phyloP scores from a whole-genome alignment of 768 basidiomycete species.

The Suillus cothurnatus region DNA sequence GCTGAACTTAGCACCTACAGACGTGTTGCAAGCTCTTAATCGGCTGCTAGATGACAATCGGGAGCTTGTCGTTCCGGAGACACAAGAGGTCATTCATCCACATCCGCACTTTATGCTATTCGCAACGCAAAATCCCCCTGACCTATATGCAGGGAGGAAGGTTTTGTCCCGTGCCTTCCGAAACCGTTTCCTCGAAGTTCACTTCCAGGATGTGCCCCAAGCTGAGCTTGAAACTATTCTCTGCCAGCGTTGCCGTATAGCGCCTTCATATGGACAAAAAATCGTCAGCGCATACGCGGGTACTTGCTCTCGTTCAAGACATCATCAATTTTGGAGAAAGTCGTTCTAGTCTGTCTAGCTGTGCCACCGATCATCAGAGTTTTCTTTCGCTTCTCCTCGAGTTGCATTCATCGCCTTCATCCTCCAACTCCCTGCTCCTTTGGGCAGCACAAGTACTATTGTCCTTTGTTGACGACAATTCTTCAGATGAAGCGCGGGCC shows the following conservation, averaged over 20 bases:
- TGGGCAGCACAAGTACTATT: slow-evolving; percentile 31
- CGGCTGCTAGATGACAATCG: slow-evolving; percentile 96
- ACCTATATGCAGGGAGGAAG: slow-evolving; percentile 93
- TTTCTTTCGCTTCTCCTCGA: slow-evolving; percentile 17
- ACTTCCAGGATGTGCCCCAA: slow-evolving; percentile 96
- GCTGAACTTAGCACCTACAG: slow-evolving; percentile 95
- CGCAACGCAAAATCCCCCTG: slow-evolving; percentile 97
- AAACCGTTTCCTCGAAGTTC: slow-evolving; percentile 96
- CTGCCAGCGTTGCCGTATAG: slow-evolving; percentile 89
- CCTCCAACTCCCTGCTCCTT: slow-evolving; percentile 25
- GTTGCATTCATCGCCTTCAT: slow-evolving; percentile 19
- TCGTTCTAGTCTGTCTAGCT: slow-evolving; percentile 36
- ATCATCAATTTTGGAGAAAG: slow-evolving; percentile 41
- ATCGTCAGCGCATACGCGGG: slow-evolving; percentile 72
- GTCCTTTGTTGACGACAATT: slow-evolving; percentile 12
- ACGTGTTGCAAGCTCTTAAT: slow-evolving; percentile 96
- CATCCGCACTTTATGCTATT: slow-evolving; percentile 98
- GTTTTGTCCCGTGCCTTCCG: slow-evolving; percentile 94
- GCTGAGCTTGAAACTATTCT: slow-evolving; percentile 91
- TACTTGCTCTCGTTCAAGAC: slow-evolving; percentile 40
- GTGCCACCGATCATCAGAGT: slow-evolving; percentile 20
- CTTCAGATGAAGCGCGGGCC: slow-evolving; percentile 11
- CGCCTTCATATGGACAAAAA: slow-evolving; percentile 88
- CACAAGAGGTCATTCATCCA: slow-evolving; percentile 90
- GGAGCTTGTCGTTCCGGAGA: slow-evolving; percentile 93